Conservation (phyloP, 2,329 filamentous ascomycete genomes). For the Claviceps pazoutovae region DNA sequence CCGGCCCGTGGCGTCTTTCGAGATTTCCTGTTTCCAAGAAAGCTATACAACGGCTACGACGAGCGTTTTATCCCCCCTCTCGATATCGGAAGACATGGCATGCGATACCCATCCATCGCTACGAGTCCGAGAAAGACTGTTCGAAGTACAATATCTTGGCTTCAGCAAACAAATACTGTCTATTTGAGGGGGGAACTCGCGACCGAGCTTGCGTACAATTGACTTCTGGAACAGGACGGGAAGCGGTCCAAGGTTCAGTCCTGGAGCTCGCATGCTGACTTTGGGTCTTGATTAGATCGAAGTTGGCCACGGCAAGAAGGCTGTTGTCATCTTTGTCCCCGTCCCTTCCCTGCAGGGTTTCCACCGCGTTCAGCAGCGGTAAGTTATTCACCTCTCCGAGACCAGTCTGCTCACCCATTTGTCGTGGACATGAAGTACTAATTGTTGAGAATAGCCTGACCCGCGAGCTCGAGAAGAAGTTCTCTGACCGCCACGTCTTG, state of each 20-base stretch:
- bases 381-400: slow-evolving; percentile 28
- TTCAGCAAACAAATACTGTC: slow-evolving; percentile 6
- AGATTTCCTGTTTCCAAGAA: slow-evolving; percentile 30
- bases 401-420: neutral
- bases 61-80: slow-evolving; percentile 6
- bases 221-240: slow-evolving; percentile 52
- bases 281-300: slow-evolving; percentile 73
- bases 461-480: slow-evolving; percentile 99
- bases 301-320: slow-evolving; percentile 99
- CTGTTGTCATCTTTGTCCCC: slow-evolving; percentile 99
- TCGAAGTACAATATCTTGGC: neutral
- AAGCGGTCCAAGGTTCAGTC: slow-evolving; percentile 59
- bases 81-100: slow-evolving; percentile 1
- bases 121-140: slow-evolving; percentile 7
- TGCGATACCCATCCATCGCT: neutral
- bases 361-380: slow-evolving; percentile 99
- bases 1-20: slow-evolving; percentile 11
- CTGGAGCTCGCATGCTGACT: slow-evolving; percentile 68
- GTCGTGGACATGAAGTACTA: neutral
- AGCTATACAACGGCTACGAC: slow-evolving; percentile 21
- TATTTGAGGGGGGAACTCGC: slow-evolving; percentile 12
- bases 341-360: slow-evolving; percentile 96
- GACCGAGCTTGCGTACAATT: slow-evolving; percentile 24
- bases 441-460: slow-evolving; percentile 55
- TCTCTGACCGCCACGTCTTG: slow-evolving; percentile 99